Evolutionary conservation across 139 green algal genomes (phyloP), one percentile per base, ranked within the genome.

Genomic region (Limnomonas spitsbergensis): DNA sequence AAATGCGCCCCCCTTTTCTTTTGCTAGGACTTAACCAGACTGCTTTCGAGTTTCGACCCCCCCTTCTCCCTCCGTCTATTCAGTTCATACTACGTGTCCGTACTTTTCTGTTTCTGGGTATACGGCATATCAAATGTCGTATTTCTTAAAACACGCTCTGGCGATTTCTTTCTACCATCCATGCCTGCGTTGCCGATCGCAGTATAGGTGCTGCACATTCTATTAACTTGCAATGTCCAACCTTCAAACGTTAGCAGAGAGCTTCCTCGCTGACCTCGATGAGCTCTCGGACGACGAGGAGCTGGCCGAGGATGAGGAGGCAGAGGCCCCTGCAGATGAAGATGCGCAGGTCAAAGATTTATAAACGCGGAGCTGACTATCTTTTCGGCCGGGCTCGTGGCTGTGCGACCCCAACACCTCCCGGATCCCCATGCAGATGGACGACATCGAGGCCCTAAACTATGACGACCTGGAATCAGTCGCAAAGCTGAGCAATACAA

Each of bases 261-360:
- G 80, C 4, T 99, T 99, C 78, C 79, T 99, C n/a, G 94, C 91
- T 9, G 95, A 99, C 56, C 66, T 99, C 20, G 94, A 98, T 3
- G 94, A 99, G 52, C 80, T 99, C 0, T 95, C 90, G 0, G 95
- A 99, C n/a, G 95, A 98, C 40, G 90, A 91, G 40, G 90, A 90
- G 38, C 77, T 66, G 1, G 80, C 89, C 24, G 78, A 86, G 35
- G 79, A 81, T n/a, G 82, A 90, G 7, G 61, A 86, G 47, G 54
- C 82, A 27, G 75, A 71, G 1, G 77, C 81, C 6, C n/a, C n/a
- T n/a, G 82, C 80, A 7, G 88, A 89, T 47, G 85, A 80, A 14
- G 80, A 89, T 37, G 84, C 85, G 35, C 70, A 24, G 3, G 66
- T 35, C 6, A n/a, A n/a, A n/a, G n/a, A n/a, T n/a, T n/a, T n/a